These are phyloP conservation scores for Flaveria robusta DNA, from an alignment of 129 eudicot genomes.

Conservation along the genomic window DNA sequence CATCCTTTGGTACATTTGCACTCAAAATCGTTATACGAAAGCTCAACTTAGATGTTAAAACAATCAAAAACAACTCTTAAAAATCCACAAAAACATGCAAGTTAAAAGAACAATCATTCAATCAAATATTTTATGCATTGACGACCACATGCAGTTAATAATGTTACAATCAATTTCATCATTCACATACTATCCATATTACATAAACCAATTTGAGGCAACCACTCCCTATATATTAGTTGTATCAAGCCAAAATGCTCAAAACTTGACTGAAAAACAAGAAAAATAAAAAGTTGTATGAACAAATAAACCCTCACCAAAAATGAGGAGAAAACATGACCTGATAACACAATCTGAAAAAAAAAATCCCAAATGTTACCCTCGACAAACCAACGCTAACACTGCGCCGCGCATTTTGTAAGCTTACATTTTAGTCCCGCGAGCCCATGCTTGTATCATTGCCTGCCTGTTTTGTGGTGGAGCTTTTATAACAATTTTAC, in stretches of 20 bases:
- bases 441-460: conserved; percentile 54
- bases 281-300: conserved; percentile 24
- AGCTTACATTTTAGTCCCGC: conserved; percentile 43
- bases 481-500: conserved; percentile 43
- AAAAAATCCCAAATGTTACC: conserved; percentile 44
- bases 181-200: conserved; percentile 38
- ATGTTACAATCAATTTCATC: conserved; percentile 46
- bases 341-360: conserved; percentile 42
- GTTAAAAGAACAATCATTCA: not conserved
- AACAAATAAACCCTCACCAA: conserved; percentile 44
- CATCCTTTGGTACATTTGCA: too few species aligned
- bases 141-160: conserved; percentile 38
- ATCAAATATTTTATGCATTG: conserved; percentile 27
- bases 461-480: conserved; percentile 24
- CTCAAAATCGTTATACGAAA: too few species aligned
- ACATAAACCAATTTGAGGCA: conserved; percentile 44
- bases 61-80: not conserved
- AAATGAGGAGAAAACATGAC: conserved; percentile 38
- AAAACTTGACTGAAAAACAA: conserved; percentile 16
- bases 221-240: conserved; percentile 28
- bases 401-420: conserved; percentile 41
- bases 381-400: conserved; percentile 37
- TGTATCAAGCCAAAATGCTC: conserved; percentile 28
- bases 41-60: too few species aligned
- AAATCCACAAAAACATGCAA: not conserved